A percentile compares a stretch with the other conserved stretches of the same genome.
phyloP scores from a whole-genome alignment of 2,329 filamentous ascomycete genomes.

The Rosellinia necatrix region DNA sequence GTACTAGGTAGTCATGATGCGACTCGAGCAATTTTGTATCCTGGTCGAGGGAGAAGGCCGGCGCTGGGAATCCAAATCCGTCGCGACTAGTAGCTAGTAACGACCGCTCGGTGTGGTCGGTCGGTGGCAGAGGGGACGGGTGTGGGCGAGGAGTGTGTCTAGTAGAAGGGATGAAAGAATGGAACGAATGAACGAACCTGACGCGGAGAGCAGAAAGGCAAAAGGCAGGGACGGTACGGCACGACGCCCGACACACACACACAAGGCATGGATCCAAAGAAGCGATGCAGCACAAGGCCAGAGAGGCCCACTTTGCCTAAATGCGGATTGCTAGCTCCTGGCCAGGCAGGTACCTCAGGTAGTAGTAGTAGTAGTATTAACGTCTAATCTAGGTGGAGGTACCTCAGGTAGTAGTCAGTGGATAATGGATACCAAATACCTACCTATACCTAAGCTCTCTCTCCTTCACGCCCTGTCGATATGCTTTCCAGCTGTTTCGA shows the following conservation, averaged over 20 bases:
- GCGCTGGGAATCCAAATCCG: background rate
- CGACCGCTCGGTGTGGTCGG: background rate
- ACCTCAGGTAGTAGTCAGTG: no score
- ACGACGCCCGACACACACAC: slow-evolving; percentile 10
- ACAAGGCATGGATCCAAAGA: slow-evolving; percentile 1
- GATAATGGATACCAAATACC: no score
- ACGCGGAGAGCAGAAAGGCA: slow-evolving; percentile 24
- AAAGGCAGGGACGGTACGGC: slow-evolving; percentile 16
- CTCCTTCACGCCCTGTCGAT: no score
- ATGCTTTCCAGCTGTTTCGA: no score
- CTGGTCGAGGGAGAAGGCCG: background rate
- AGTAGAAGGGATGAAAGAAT: slow-evolving; percentile 20
- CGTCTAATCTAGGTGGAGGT: no score
- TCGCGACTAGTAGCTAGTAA: slow-evolving; percentile 11
- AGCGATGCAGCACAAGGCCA: slow-evolving; percentile 7
- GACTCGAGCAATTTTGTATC: slow-evolving; percentile 16
- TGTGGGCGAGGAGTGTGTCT: slow-evolving; percentile 8
- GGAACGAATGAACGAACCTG: slow-evolving; percentile 16
- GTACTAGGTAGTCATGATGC: slow-evolving; percentile 11
- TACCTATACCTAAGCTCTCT: no score
- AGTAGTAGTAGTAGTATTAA: no score
- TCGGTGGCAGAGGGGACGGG: background rate
- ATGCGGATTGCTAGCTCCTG: background rate
- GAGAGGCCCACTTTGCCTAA: slow-evolving; percentile 4
- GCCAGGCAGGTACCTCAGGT: background rate